phyloP scores from a whole-genome alignment of 495 filamentous ascomycete species.

The Melanomma pulvis-pyrius region DNA sequence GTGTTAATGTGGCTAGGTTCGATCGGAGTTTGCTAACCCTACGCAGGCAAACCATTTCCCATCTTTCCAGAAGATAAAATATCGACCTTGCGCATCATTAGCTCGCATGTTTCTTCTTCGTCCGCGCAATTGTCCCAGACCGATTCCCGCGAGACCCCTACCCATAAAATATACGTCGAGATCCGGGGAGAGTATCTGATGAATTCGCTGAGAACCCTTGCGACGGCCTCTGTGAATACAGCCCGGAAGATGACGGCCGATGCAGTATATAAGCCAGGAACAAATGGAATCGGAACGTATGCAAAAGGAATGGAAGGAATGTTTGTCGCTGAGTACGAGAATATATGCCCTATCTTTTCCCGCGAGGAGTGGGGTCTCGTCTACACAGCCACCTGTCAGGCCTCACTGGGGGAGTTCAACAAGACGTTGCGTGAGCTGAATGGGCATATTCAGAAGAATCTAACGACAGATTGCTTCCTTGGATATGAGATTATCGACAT shows the following conservation, averaged over 20 bases:
- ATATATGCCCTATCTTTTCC: conserved; percentile 79
- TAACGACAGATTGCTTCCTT: conserved; percentile 92
- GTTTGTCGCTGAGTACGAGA: conserved; percentile 85
- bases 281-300: conserved; percentile 90
- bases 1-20: conserved; percentile 13
- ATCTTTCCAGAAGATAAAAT: conserved; percentile 59
- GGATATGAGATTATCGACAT: conserved; percentile 96
- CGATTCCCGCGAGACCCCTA: conserved; percentile 56
- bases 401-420: conserved; percentile 75
- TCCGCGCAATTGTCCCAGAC: conserved; percentile 53
- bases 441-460: conserved; percentile 78
- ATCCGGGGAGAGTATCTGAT: conserved; percentile 82
- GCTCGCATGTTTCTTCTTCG: conserved; percentile 59
- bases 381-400: conserved; percentile 74
- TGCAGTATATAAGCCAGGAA: conserved; percentile 84
- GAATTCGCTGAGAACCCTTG: conserved; percentile 77
- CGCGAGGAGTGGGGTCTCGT: conserved; percentile 80
- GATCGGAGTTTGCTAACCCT: conserved; percentile 44
- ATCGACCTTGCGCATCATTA: conserved; percentile 61
- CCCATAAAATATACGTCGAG: conserved; percentile 80
- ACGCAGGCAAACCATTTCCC: conserved; percentile 68
- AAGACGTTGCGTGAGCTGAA: conserved; percentile 89
- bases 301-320: conserved; percentile 83
- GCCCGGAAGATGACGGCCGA: conserved; percentile 78
- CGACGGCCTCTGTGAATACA: conserved; percentile 84